Percentiles rank a stretch among this genome's conserved stretches.
Conservation (phyloP, 306 rosid genomes). For the Sphenostylis stenocarpa region DNA sequence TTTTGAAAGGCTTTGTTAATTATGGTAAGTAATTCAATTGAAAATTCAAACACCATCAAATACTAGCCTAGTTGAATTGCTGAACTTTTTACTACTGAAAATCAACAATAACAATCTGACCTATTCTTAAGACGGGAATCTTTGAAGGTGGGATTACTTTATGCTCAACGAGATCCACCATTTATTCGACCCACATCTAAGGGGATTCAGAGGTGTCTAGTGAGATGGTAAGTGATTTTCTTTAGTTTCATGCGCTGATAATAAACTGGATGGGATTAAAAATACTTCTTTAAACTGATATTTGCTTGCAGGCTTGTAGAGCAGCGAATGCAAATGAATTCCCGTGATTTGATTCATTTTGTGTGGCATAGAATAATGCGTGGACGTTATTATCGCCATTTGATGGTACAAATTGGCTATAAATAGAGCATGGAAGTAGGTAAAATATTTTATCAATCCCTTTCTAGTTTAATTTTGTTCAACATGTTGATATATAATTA, state of each 20-base stretch:
- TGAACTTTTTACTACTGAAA: background rate
- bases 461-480: background rate
- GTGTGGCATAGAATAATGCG: conserved; percentile 74
- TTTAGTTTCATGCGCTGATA: background rate
- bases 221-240: conserved; percentile 77
- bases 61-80: background rate
- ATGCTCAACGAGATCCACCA: conserved; percentile 87
- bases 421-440: conserved; percentile 57
- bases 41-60: background rate
- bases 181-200: conserved; percentile 83
- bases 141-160: conserved; percentile 84
- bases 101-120: background rate
- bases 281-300: background rate
- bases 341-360: conserved; percentile 44
- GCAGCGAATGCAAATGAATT: conserved; percentile 69
- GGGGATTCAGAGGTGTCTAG: conserved; percentile 89
- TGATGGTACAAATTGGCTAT: conserved; percentile 76
- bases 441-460: conserved; percentile 27
- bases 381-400: conserved; percentile 95
- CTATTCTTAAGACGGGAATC: background rate
- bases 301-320: conserved; percentile 76
- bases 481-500: background rate
- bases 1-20: background rate
- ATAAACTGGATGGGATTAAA: conserved; percentile 1
- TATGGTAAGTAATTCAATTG: background rate